Base-by-base conservation (phyloP, 768 basidiomycete genomes). In the Porpolomopsis calyptriformis region DNA sequence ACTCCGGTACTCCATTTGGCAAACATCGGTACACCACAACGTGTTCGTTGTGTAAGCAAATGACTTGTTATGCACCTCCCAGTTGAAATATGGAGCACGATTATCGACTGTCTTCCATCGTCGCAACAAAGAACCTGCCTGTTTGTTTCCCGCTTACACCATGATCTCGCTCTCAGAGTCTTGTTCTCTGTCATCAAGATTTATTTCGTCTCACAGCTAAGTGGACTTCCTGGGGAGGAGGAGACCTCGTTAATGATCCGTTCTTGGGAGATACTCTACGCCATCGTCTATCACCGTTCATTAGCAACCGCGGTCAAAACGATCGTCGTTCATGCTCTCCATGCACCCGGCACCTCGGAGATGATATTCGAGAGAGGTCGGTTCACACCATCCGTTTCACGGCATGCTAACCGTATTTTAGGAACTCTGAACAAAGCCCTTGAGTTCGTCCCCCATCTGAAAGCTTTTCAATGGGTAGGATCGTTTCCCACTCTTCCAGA, bases 81-180 rank as follows among this genome's bases (percentile, higher is more conserved):
- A 14, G 59, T 62, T 11, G 68, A 71, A 55, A 58, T 67, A 24
- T 69, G 65, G 66, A 57, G 55, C 16, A 60, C 64, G 14, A 57
- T 68, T 18, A 45, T 64, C 27, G 51, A 52, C 14, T 55, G 57
- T 41, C 50, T 67, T n/a, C 62, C 67, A 8, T 45, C 53, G 37
- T 29, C 52, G 0, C 51, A 59, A 11, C 56, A 62, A 26, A 49
- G 53, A 27, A 43, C 54, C 7, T 51, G 67, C 20, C 56, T 69
- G 23, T 41, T 43, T 6, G 67, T 68, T 25, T 69, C 64, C 31
- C 64, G 64, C 16, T 46, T 60, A 24, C 67, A 68, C 41, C 68
- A 66, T 40, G 63, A 18, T 22, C 16, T 39, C 38, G 20, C 38
- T 11, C 14, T 39, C 16, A 12, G 38, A 11, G 14, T 22, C 4